Conservation (phyloP, 306 rosid genomes). For the Spatholobus suberectus region DNA sequence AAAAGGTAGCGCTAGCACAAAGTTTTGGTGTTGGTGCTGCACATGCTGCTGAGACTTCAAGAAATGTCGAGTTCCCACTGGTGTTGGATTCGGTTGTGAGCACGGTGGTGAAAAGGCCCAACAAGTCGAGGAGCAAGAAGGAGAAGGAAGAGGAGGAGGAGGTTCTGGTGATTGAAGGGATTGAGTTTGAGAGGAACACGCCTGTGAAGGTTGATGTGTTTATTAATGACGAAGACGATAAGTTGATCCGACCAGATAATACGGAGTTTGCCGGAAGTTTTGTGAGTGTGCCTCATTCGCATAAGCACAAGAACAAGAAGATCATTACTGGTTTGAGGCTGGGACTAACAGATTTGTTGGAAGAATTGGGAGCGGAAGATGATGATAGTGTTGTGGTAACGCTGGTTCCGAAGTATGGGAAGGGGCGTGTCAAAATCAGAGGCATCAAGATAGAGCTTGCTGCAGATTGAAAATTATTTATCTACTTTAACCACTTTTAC, state of each 20-base stretch:
- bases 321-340: conserved; percentile 52
- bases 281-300: conserved; percentile 71
- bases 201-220: conserved; percentile 72
- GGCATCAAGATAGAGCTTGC: conserved; percentile 57
- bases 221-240: conserved; percentile 76
- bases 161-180: conserved; percentile 60
- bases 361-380: conserved; percentile 75
- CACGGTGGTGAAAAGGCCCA: conserved; percentile 61
- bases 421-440: conserved; percentile 49
- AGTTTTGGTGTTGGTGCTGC: conserved; percentile 41
- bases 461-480: conserved; percentile 14
- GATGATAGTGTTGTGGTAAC: conserved; percentile 75
- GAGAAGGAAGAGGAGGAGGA: conserved; percentile 63
- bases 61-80: conserved; percentile 42
- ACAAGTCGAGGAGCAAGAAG: conserved; percentile 50
- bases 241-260: conserved; percentile 42
- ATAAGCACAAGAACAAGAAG: conserved; percentile 48
- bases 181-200: conserved; percentile 55
- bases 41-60: conserved; percentile 45
- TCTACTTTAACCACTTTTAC: no score
- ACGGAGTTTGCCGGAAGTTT: conserved; percentile 87
- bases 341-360: conserved; percentile 69
- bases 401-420: conserved; percentile 67
- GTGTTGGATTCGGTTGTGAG: conserved; percentile 50
- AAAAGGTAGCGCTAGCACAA: not conserved